phyloP scores from a whole-genome alignment of 306 rosid genomes.

The Prunus mume region DNA sequence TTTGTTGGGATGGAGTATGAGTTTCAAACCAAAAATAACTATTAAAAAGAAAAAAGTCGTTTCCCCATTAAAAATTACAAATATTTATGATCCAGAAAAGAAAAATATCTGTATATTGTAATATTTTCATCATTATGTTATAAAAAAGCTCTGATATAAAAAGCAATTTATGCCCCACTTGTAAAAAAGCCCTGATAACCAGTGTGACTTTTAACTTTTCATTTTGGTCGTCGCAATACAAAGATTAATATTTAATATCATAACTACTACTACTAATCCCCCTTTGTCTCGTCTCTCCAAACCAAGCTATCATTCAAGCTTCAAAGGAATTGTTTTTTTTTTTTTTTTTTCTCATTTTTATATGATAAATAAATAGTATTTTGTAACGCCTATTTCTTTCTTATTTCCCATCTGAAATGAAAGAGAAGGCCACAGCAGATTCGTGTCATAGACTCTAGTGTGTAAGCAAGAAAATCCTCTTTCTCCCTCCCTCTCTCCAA shows the following conservation, averaged over 20 bases:
- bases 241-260: background rate
- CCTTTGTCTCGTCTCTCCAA: background rate
- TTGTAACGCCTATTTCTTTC: background rate
- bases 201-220: background rate
- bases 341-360: background rate
- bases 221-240: background rate
- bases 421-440: background rate
- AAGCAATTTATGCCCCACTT: background rate
- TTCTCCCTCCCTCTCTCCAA: background rate
- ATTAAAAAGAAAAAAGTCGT: too few relatives aligned
- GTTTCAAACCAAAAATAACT: too few relatives aligned
- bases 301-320: slow-evolving; percentile 7
- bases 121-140: background rate
- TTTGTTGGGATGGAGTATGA: background rate
- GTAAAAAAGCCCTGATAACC: background rate
- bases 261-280: background rate
- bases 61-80: too few relatives aligned
- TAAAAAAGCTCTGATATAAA: background rate
- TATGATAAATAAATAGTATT: background rate
- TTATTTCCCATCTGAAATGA: background rate
- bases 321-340: background rate
- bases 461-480: background rate
- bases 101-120: background rate
- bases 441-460: background rate
- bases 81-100: background rate